phyloP scores from a whole-genome alignment of 345 rosid genomes.

The Kandelia obovata region DNA sequence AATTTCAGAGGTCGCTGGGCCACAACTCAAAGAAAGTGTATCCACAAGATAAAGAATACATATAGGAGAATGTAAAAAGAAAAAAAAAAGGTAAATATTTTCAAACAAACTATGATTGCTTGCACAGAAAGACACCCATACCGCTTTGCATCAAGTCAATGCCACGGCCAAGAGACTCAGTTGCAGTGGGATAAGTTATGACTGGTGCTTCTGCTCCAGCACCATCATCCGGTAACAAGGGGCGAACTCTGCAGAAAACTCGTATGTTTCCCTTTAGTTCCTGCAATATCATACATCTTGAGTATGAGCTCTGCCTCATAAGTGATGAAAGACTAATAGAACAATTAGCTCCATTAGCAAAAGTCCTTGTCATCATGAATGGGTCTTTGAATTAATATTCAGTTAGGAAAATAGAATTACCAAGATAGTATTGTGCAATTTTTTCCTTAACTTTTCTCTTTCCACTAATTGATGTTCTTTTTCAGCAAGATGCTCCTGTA shows the following conservation, averaged over 20 bases:
- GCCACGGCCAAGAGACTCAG: conserved; percentile 70
- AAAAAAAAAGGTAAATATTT: too few relatives aligned
- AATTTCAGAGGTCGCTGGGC: too few relatives aligned
- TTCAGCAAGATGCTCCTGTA: conserved; percentile 58
- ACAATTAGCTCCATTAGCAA: too few relatives aligned
- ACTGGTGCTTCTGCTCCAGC: conserved; percentile 47
- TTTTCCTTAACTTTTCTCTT: conserved; percentile 75
- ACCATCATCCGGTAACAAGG: conserved; percentile 71
- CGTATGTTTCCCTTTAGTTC: conserved; percentile 95
- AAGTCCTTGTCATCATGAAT: too few relatives aligned
- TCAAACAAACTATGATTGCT: not conserved
- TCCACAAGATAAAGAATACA: too few relatives aligned
- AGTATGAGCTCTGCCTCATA: not conserved
- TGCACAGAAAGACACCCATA: conserved; percentile 18
- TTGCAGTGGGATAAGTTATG: conserved; percentile 64
- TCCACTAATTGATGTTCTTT: conserved; percentile 58
- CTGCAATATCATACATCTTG: conserved; percentile 31
- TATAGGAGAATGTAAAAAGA: too few relatives aligned
- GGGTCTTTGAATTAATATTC: too few relatives aligned
- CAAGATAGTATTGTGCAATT: conserved; percentile 81
- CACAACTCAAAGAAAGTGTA: too few relatives aligned
- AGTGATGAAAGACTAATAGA: too few relatives aligned
- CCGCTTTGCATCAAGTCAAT: conserved; percentile 79
- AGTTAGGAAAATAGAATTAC: conserved; percentile 29
- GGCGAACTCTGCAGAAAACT: conserved; percentile 92